phyloP scores from a whole-genome alignment of 1,139 yeast genomes.

The Geotrichum reessii region DNA sequence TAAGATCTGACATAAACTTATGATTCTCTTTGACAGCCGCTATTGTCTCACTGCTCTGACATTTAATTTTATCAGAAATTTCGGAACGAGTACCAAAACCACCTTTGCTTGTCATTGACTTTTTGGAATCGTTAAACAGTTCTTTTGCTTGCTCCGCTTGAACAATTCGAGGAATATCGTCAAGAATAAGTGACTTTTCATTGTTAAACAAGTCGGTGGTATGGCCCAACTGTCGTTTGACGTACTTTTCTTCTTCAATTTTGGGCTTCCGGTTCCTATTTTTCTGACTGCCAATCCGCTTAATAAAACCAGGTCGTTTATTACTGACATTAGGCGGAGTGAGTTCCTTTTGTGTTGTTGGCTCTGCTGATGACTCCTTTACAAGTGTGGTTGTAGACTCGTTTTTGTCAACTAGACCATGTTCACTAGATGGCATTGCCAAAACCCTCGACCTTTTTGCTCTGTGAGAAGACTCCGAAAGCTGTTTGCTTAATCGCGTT shows the following conservation, averaged over 20 bases:
- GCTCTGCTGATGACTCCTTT: conserved; percentile 1
- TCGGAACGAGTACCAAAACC: conserved; percentile 15
- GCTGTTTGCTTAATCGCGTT: conserved; percentile 61
- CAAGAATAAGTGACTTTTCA: conserved; percentile 83
- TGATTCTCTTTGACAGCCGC: neutral
- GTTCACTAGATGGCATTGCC: conserved; percentile 40
- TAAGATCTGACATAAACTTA: conserved; percentile 65
- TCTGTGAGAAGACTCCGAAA: conserved; percentile 53
- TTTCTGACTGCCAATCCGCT: conserved; percentile 15
- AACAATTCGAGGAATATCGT: conserved; percentile 93
- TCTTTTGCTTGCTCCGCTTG: conserved; percentile 97
- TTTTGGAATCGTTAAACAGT: conserved; percentile 34
- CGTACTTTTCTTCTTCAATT: conserved; percentile 43
- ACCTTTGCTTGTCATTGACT: neutral
- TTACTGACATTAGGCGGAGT: neutral
- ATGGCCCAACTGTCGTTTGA: conserved; percentile 35
- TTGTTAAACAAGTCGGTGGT: conserved; percentile 69
- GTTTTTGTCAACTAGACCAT: conserved; percentile 27
- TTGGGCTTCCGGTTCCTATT: conserved; percentile 21
- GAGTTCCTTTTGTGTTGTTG: neutral
- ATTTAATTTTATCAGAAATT: conserved; percentile 26
- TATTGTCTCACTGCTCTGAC: neutral
- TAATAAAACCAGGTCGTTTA: conserved; percentile 14
- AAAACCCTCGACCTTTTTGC: conserved; percentile 52
- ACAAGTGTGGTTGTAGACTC: conserved; percentile 22